A percentile compares a stretch with the other conserved stretches of the same genome.
Conservation (phyloP, 306 rosid species). For the Pterocarpus macrocarpus region DNA sequence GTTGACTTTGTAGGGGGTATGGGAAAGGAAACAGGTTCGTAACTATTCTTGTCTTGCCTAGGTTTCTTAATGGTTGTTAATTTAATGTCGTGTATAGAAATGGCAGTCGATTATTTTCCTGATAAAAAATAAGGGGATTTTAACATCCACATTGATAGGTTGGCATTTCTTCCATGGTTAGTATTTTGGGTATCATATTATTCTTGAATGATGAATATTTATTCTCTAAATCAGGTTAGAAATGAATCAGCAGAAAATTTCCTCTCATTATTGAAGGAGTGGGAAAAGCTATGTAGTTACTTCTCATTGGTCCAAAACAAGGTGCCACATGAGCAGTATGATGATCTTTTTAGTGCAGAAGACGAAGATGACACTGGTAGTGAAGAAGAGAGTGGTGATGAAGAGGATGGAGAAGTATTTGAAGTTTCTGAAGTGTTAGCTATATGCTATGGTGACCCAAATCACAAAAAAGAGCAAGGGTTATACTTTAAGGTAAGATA, state of each 20-base stretch:
- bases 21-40: neutral
- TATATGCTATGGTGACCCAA: slow-evolving; percentile 71
- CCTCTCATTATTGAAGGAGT: slow-evolving; percentile 64
- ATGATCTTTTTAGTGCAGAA: slow-evolving; percentile 43
- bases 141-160: too few relatives aligned
- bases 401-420: slow-evolving; percentile 55
- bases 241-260: slow-evolving; percentile 82
- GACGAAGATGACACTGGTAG: slow-evolving; percentile 42
- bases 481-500: slow-evolving; percentile 68
- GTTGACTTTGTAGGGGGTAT: neutral
- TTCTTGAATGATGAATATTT: neutral
- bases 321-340: slow-evolving; percentile 55
- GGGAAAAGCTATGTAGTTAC: slow-evolving; percentile 69
- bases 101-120: too few relatives aligned
- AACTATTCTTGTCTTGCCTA: neutral
- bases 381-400: slow-evolving; percentile 32
- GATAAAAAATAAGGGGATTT: neutral
- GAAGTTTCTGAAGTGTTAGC: slow-evolving; percentile 67
- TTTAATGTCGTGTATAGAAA: too few relatives aligned
- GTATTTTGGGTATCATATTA: neutral
- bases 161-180: neutral
- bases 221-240: slow-evolving; percentile 65
- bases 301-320: slow-evolving; percentile 53
- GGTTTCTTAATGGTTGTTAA: neutral
- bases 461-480: slow-evolving; percentile 44